Base-by-base conservation (phyloP, 495 filamentous ascomycete genomes). In the Hyaloscypha bicolor region DNA sequence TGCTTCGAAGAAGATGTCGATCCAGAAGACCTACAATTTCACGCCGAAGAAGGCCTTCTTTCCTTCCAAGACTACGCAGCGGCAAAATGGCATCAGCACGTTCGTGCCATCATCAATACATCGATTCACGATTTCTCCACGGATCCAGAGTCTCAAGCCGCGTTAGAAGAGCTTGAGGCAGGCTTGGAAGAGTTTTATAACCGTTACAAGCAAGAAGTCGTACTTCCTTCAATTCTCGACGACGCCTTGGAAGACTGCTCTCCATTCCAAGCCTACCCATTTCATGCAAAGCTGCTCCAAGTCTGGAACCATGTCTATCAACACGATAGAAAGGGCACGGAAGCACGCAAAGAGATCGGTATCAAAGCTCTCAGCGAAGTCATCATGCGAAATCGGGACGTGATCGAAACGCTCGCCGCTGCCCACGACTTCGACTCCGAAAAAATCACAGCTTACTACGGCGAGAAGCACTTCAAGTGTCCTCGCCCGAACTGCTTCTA, bases 401-500 rank as follows among this genome's bases (percentile, higher is more conserved):
- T 37, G 12, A 12, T 60, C 57, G 57, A 60, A 60, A 9, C 57
- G 35, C 32, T 33, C 32, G 6, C n/a, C 35, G 8, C 57, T 60
- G 29, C 29, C 57, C 29, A 2, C 25, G 25, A 25, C 25, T 9
- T 5, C 30, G 6, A 48, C 3, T 22, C 35, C 64, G 55, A 45
- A 52, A 33, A 29, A 19, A 2, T 55, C 35, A 52, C 25, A 6
- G 51, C 59, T 19, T 78, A 69, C 21, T 80, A 81, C 64, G 79
- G 80, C 11, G 58, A 64, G 12, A 73, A 75, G 19, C 62, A 69
- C 5, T 79, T 73, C 72, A 82, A 82, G 68, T 83, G 81, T 68
- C 68, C 73, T 9, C 75, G 75, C 45, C 39, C 78, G 0, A 75
- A 67, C 35, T 83, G 81, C 69, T 73, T 69, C 63, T 79, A 75